phyloP scores from a whole-genome alignment of 257 asterid species.

The Schizonepeta tenuifolia region DNA sequence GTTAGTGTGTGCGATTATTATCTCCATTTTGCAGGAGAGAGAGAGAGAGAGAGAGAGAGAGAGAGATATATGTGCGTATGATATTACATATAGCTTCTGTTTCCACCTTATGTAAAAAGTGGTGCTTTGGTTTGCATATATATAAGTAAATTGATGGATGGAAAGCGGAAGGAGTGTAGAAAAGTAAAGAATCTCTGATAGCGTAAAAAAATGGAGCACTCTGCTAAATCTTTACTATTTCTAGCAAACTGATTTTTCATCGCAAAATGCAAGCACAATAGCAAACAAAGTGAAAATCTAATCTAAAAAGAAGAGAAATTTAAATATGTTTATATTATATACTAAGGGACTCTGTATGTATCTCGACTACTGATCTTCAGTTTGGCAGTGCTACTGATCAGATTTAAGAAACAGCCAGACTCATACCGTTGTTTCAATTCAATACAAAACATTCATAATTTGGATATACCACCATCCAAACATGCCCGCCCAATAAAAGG shows the following conservation, averaged over 20 bases:
- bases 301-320: conserved; percentile 24
- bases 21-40: not conserved
- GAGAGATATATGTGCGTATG: not conserved
- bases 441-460: no score
- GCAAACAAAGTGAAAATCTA: conserved; percentile 6
- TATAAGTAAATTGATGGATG: not conserved
- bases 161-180: not conserved
- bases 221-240: conserved; percentile 30
- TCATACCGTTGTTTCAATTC: not conserved
- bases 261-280: not conserved
- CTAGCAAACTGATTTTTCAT: conserved; percentile 38
- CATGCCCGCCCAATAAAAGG: no score
- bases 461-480: no score
- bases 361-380: not conserved
- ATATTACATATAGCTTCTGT: not conserved
- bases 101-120: not conserved
- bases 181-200: conserved; percentile 30
- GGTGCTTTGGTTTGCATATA: conserved; percentile 1
- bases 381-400: conserved; percentile 4
- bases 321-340: not conserved
- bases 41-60: conserved; percentile 15
- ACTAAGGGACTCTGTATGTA: not conserved
- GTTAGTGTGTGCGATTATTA: no score
- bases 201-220: conserved; percentile 19
- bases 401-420: conserved; percentile 18